Base-by-base conservation (phyloP, 2,329 filamentous ascomycete species). In the Zymoseptoria passerinii region DNA sequence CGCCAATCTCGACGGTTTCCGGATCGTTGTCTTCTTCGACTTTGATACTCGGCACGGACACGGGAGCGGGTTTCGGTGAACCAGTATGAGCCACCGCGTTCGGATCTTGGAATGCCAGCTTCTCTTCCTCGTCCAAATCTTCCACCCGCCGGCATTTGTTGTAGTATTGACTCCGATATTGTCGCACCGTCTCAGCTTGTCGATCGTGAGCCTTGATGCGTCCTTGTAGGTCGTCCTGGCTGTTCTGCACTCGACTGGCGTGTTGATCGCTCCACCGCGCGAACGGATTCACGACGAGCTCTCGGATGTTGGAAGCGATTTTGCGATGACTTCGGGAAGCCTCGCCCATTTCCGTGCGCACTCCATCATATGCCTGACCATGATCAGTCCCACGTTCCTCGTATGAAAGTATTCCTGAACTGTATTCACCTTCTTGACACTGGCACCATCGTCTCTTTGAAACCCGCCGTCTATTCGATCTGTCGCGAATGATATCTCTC, bases 91-190 rank as follows among this genome's bases (percentile, higher is more conserved):
- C 72, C 61, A 80, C 75, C 54, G 72, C 80, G 61, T 82, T 79
- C 4, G 91, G 90, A 65, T 92, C 90, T 73, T 96, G 91, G 75
- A 99, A 99, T 48, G 92, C 94, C 57, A 99, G 82, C 76, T 99
- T 97, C 74, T 96, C 96, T 78, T 99, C 95, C 75, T 99, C 94
- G 73, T 99, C 94, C 61, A 97, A 78, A 71, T 99, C 94, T 73
- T 99, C 95, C 6, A 97, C 88, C 62, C 96, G 79, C 53, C 95
- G 87, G 73, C 94, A 99, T 77, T 97, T 99, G 80, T 97, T 99
- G 82, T 97, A 97, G 76, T 99, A 99, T 67, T 90, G 89, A 74
- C 89, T 96, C 64, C 94, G 86, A 67, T 96, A 83, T 77, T 97
- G 97, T 80, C 91, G 90, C 61, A 96, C 90, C 19, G 83, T 75